phyloP scores from a whole-genome alignment of 2,329 filamentous ascomycete genomes.

The Sclerotinia borealis region DNA sequence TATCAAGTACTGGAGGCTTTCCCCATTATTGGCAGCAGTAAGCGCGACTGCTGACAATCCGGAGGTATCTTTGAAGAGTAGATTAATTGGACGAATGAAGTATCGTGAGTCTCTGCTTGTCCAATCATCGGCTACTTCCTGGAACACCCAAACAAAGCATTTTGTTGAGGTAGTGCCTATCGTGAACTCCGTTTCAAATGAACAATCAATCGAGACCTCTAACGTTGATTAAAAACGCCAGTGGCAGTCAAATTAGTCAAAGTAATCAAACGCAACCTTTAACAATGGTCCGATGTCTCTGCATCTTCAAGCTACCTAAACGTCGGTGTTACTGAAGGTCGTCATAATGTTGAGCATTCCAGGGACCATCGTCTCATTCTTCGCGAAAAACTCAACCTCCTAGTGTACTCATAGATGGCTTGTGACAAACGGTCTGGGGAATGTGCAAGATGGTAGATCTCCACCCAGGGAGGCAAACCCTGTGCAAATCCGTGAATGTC shows the following conservation, averaged over 20 bases:
- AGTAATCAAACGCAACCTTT: background rate
- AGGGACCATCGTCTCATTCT: constrained; percentile 4
- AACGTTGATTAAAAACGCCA: background rate
- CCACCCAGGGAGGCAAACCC: constrained; percentile 1
- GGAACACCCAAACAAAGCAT: constrained; percentile 1
- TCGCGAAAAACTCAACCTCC: background rate
- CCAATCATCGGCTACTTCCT: background rate
- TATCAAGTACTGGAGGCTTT: constrained; percentile 3
- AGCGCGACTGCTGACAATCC: background rate
- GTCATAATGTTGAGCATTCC: constrained; percentile 8
- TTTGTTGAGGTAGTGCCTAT: background rate
- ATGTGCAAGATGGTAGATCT: constrained; percentile 10
- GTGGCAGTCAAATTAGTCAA: background rate
- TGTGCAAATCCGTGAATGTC: constrained; percentile 3
- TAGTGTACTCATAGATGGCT: background rate
- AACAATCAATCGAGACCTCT: background rate
- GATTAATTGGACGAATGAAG: background rate
- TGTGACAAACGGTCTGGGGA: background rate
- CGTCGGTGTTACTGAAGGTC: background rate
- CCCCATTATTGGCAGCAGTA: constrained; percentile 2
- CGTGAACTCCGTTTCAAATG: background rate
- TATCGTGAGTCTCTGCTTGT: background rate
- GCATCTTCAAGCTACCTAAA: background rate
- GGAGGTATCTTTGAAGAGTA: background rate
- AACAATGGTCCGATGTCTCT: background rate